phyloP scores from a whole-genome alignment of 768 basidiomycete species.

The Scleroderma citrinum region DNA sequence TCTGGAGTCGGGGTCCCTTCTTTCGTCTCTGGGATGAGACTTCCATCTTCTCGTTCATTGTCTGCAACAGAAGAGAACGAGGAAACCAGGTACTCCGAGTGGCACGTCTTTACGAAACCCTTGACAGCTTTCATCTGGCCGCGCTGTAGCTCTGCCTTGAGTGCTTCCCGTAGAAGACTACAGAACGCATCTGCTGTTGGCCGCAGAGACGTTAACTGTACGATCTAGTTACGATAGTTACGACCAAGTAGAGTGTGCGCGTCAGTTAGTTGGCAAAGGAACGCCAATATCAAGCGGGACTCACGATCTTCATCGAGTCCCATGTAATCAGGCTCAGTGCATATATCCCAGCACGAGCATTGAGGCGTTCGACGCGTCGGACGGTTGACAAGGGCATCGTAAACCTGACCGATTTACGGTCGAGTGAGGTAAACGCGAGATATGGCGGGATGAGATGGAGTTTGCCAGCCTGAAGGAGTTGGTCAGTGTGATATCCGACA shows the following conservation, averaged over 20 bases:
- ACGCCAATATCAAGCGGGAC: slow-evolving; percentile 8
- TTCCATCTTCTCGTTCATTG: slow-evolving; percentile 65
- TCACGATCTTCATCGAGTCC: slow-evolving; percentile 90
- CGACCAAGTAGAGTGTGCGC: not conserved
- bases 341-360: slow-evolving; percentile 90
- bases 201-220: slow-evolving; percentile 89
- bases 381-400: slow-evolving; percentile 90
- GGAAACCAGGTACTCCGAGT: slow-evolving; percentile 83
- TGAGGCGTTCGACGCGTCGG: slow-evolving; percentile 88
- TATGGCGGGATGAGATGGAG: slow-evolving; percentile 85
- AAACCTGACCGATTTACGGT: slow-evolving; percentile 88
- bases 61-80: slow-evolving; percentile 51
- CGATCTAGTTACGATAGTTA: slow-evolving; percentile 44
- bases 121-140: slow-evolving; percentile 94
- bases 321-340: slow-evolving; percentile 92
- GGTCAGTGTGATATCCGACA: not conserved
- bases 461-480: slow-evolving; percentile 68
- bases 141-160: slow-evolving; percentile 84
- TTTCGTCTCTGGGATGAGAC: slow-evolving; percentile 49
- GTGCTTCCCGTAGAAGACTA: slow-evolving; percentile 75
- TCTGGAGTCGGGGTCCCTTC: slow-evolving; percentile 42
- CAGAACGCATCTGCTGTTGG: slow-evolving; percentile 95
- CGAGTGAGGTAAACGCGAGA: slow-evolving; percentile 84
- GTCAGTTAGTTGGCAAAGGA: not conserved
- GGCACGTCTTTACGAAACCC: slow-evolving; percentile 85